A percentile compares a stretch with the other conserved stretches of the same genome.
Evolutionary conservation across 2,329 filamentous ascomycete genomes (phyloP).

Genomic region (Harringtonia lauricola): DNA sequence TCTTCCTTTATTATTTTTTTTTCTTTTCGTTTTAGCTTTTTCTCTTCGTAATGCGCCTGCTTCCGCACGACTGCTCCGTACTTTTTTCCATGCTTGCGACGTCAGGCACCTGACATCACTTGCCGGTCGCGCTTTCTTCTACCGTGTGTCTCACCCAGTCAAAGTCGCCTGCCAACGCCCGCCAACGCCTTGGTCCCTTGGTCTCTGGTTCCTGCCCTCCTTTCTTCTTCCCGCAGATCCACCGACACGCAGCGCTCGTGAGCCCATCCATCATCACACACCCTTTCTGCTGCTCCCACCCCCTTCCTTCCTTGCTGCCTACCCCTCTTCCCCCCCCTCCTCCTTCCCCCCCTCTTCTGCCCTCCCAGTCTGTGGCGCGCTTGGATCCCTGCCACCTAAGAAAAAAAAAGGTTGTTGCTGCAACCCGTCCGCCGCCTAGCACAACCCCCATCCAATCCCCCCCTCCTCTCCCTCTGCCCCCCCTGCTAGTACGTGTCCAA

Average conservation of each 20-base stretch:
- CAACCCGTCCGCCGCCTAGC: background rate
- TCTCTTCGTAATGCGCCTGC: background rate
- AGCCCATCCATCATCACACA: background rate
- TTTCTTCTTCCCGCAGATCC: slow-evolving; percentile 5
- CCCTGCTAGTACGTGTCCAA: background rate
- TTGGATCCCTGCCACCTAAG: background rate
- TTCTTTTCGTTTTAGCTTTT: too few relatives aligned
- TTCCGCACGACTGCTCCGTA: background rate
- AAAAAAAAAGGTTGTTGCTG: background rate
- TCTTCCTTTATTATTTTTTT: background rate
- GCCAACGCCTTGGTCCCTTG: background rate
- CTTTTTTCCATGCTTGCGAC: background rate
- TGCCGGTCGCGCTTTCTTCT: background rate
- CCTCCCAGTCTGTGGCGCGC: background rate
- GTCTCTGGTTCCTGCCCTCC: background rate
- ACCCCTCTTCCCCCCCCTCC: background rate
- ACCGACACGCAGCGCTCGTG: slow-evolving; percentile 6
- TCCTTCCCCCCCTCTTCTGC: background rate
- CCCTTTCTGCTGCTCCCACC: background rate
- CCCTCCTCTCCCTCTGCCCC: background rate
- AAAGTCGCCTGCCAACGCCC: too few relatives aligned
- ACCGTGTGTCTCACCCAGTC: too few relatives aligned
- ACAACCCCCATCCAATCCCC: background rate
- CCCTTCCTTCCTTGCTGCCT: background rate
- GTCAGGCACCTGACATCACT: background rate